Evolutionary conservation across 257 asterid genomes (phyloP).

Genomic region (Nicotiana knightiana): DNA sequence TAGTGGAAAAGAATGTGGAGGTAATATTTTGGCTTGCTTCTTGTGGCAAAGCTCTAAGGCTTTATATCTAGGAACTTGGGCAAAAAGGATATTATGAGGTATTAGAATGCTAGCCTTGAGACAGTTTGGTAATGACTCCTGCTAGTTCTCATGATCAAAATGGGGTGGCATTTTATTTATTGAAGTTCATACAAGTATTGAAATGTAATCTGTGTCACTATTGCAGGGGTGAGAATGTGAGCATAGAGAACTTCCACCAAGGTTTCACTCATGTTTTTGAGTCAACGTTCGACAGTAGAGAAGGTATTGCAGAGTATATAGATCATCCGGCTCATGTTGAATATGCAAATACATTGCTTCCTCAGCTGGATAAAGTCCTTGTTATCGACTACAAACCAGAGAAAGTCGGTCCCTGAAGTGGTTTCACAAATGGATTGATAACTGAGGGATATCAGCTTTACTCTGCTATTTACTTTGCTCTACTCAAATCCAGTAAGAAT

Average conservation of each 20-base stretch:
- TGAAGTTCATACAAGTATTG: background rate
- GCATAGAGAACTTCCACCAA: slow-evolving; percentile 67
- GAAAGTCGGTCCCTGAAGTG: slow-evolving; percentile 29
- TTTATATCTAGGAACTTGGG: background rate
- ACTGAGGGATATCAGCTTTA: background rate
- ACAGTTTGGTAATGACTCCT: background rate
- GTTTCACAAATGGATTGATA: background rate
- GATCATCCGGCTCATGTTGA: slow-evolving; percentile 58
- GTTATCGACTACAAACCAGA: slow-evolving; percentile 70
- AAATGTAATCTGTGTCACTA: background rate
- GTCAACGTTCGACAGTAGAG: slow-evolving; percentile 65
- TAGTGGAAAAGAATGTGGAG: background rate
- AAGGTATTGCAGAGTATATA: slow-evolving; percentile 72
- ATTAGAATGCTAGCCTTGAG: background rate
- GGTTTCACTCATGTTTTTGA: slow-evolving; percentile 92
- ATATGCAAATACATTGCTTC: slow-evolving; percentile 40
- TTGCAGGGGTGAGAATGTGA: slow-evolving; percentile 78
- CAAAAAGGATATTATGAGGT: background rate
- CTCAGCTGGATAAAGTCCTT: slow-evolving; percentile 60
- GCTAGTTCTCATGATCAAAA: background rate
- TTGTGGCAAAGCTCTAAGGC: background rate
- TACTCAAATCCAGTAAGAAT: background rate
- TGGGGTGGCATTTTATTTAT: background rate
- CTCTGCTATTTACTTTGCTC: background rate
- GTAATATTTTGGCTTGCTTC: background rate